phyloP scores from a whole-genome alignment of 345 rosid species.

The Linum trigynum region DNA sequence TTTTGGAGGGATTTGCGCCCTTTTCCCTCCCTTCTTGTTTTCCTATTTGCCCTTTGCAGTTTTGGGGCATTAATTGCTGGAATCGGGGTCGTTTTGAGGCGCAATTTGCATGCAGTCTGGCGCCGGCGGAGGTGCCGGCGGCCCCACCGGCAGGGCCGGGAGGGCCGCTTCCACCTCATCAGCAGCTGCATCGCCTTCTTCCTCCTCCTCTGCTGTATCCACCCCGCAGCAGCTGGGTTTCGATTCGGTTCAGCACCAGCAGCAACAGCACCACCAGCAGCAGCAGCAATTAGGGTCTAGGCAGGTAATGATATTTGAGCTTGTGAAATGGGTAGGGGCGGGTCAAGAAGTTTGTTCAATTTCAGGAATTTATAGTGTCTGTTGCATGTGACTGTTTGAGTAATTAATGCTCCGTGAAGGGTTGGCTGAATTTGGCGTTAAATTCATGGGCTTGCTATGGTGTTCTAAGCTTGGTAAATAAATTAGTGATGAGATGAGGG shows the following conservation, averaged over 20 bases:
- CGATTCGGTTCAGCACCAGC: slow-evolving; percentile 61
- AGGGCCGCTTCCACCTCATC: slow-evolving; percentile 83
- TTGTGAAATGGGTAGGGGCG: background rate
- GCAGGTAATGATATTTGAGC: slow-evolving; percentile 39
- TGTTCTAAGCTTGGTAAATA: background rate
- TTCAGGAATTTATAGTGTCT: slow-evolving; percentile 11
- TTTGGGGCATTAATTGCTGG: slow-evolving; percentile 4
- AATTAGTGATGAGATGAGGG: background rate
- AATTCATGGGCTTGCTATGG: background rate
- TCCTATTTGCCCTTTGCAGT: slow-evolving; percentile 16
- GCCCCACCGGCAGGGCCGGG: slow-evolving; percentile 67
- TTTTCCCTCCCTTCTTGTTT: slow-evolving; percentile 10
- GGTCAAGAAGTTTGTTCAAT: slow-evolving; percentile 6
- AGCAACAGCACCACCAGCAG: slow-evolving; percentile 34
- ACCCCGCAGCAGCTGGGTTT: slow-evolving; percentile 53
- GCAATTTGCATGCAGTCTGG: slow-evolving; percentile 71
- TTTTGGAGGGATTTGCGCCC: slow-evolving; percentile 43
- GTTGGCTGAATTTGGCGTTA: background rate
- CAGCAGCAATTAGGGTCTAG: slow-evolving; percentile 44
- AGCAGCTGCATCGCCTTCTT: slow-evolving; percentile 81
- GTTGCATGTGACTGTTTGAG: slow-evolving; percentile 2
- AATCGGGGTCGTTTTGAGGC: slow-evolving; percentile 11
- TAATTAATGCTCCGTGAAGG: slow-evolving; percentile 18
- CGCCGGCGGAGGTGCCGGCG: slow-evolving; percentile 55
- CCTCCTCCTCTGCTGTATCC: slow-evolving; percentile 87